Conservation (phyloP, 2,329 filamentous ascomycete genomes). For the Camptophora hylomeconis region DNA sequence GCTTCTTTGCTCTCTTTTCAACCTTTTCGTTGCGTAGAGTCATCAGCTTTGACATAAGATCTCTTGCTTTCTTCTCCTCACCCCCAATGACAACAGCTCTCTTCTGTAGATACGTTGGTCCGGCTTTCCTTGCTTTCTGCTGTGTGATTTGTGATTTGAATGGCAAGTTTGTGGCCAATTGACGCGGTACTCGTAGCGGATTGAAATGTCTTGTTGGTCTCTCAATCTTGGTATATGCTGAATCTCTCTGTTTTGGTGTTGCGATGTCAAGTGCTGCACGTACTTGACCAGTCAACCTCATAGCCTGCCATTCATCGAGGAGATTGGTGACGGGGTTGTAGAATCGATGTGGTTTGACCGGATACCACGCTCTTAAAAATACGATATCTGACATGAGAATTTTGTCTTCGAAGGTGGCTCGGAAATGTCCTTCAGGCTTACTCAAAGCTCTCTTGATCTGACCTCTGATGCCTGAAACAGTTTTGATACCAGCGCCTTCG, state of each 20-base stretch:
- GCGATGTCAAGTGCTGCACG: constrained; percentile 61
- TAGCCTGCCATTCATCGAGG: constrained; percentile 70
- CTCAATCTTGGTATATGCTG: constrained; percentile 59
- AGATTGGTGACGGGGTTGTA: constrained; percentile 95
- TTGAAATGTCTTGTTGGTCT: constrained; percentile 61
- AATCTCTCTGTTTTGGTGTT: constrained; percentile 72
- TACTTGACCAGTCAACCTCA: constrained; percentile 89
- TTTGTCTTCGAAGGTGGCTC: constrained; percentile 97
- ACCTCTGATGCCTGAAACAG: constrained; percentile 85
- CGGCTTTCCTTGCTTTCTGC: constrained; percentile 63
- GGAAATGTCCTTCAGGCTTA: constrained; percentile 90
- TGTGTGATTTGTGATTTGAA: constrained; percentile 83
- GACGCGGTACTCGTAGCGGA: constrained; percentile 36
- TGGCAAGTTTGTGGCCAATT: constrained; percentile 63
- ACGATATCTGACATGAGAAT: constrained; percentile 93
- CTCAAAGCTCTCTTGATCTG: constrained; percentile 93
- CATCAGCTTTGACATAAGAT: constrained; percentile 84
- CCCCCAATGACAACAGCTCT: constrained; percentile 74
- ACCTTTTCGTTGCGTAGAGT: constrained; percentile 83
- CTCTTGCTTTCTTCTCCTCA: constrained; percentile 79
- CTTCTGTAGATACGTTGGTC: constrained; percentile 81
- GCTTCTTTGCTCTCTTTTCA: constrained; percentile 68
- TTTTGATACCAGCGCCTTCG: constrained; percentile 88
- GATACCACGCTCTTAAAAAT: constrained; percentile 93
- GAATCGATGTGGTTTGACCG: constrained; percentile 86